Evolutionary conservation across 257 asterid genomes (phyloP).

Genomic region (Penstemon barbatus): DNA sequence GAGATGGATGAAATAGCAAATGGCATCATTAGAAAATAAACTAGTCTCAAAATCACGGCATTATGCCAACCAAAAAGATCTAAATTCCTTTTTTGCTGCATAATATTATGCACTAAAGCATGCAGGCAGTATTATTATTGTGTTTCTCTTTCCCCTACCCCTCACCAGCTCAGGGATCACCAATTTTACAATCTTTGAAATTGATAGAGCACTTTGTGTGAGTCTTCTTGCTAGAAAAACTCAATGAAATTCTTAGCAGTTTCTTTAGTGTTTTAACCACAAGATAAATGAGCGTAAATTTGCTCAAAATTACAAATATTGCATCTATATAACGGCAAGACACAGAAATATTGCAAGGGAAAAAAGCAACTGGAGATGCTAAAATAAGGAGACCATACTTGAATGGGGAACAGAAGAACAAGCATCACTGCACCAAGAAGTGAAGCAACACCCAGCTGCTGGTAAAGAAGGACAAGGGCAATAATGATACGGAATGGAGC

Average conservation of each 20-base stretch:
- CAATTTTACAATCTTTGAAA: too few relatives aligned
- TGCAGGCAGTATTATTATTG: not conserved
- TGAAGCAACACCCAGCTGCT: slow-evolving; percentile 81
- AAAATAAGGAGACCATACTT: slow-evolving; percentile 45
- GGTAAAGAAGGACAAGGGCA: slow-evolving; percentile 89
- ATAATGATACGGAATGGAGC: slow-evolving; percentile 85
- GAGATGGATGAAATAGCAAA: not conserved
- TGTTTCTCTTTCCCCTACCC: not conserved
- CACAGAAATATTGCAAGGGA: not conserved
- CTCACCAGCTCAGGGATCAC: too few relatives aligned
- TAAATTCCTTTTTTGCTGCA: not conserved
- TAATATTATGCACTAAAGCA: not conserved
- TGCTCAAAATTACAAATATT: not conserved
- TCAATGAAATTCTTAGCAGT: slow-evolving; percentile 13
- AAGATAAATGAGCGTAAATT: slow-evolving; percentile 7
- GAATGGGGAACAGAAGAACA: slow-evolving; percentile 82
- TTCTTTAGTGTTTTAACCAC: not conserved
- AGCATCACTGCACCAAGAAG: slow-evolving; percentile 85
- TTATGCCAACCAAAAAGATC: not conserved
- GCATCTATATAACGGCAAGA: slow-evolving; percentile 16
- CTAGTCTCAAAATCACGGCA: not conserved
- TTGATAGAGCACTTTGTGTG: not conserved
- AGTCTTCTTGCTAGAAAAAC: not conserved
- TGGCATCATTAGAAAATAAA: not conserved
- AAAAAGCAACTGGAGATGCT: slow-evolving; percentile 20